Evolutionary conservation across 1,284 basidiomycete genomes (phyloP).

Genomic region (Leccinum pachyderme): DNA sequence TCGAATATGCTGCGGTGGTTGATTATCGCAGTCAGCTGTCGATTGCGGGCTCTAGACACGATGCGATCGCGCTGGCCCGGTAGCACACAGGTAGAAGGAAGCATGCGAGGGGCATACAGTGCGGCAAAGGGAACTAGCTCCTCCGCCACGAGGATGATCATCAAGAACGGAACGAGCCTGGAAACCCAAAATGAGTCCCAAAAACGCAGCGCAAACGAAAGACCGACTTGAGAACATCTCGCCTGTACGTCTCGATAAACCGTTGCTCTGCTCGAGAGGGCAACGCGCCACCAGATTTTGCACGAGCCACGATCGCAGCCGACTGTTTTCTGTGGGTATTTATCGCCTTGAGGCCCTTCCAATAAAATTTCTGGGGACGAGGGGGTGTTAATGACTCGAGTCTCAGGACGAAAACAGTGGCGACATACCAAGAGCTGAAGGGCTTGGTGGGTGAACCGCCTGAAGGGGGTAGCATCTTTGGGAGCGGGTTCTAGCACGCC

Average conservation of each 20-base stretch:
- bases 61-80: slow-evolving; percentile 79
- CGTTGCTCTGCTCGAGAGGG: slow-evolving; percentile 64
- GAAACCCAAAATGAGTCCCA: neutral
- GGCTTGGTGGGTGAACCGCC: slow-evolving; percentile 59
- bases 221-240: slow-evolving; percentile 64
- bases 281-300: slow-evolving; percentile 53
- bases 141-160: slow-evolving; percentile 75
- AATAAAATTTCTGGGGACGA: slow-evolving; percentile 70
- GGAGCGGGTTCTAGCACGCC: slow-evolving; percentile 69
- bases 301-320: slow-evolving; percentile 51
- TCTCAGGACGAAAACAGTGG: neutral
- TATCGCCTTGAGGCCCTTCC: slow-evolving; percentile 67
- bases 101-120: slow-evolving; percentile 80
- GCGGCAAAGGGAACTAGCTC: slow-evolving; percentile 84
- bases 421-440: slow-evolving; percentile 65
- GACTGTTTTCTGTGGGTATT: slow-evolving; percentile 56
- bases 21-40: slow-evolving; percentile 40
- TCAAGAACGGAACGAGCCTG: slow-evolving; percentile 78
- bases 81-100: slow-evolving; percentile 87
- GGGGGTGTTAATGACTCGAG: neutral
- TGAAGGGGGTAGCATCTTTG: slow-evolving; percentile 52
- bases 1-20: slow-evolving; percentile 33
- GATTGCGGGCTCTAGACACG: slow-evolving; percentile 55
- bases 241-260: slow-evolving; percentile 60
- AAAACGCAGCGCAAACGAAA: neutral